Conservation (phyloP, 106 monocot species). For the Iris macrosiphon region DNA sequence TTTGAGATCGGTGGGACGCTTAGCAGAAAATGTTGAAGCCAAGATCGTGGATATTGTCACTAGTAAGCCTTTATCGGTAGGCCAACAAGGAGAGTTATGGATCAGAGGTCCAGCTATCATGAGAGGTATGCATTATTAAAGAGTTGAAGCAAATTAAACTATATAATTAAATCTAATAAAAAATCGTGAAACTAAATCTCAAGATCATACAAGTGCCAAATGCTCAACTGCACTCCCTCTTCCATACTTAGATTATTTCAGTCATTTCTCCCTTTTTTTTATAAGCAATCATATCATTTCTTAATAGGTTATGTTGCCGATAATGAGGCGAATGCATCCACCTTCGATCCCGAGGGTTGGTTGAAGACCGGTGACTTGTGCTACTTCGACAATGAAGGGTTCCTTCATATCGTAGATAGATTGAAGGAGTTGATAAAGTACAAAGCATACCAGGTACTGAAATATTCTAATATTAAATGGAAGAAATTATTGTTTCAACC, state of each 20-base stretch:
- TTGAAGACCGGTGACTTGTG: conserved; percentile 64
- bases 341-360: conserved; percentile 52
- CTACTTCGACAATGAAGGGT: conserved; percentile 43
- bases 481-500: too few species aligned
- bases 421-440: conserved; percentile 66
- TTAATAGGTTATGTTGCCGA: conserved; percentile 61
- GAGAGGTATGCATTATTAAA: too few species aligned
- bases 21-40: conserved; percentile 35
- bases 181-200: too few species aligned
- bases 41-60: conserved; percentile 56
- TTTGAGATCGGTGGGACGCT: conserved; percentile 45
- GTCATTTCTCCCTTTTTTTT: too few species aligned
- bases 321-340: conserved; percentile 26
- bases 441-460: conserved; percentile 46
- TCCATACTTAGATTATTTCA: too few species aligned
- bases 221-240: too few species aligned
- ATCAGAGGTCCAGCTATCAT: conserved; percentile 52
- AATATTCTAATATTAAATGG: too few species aligned
- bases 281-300: too few species aligned
- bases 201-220: too few species aligned
- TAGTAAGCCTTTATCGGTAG: conserved; percentile 21
- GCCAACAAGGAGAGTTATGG: conserved; percentile 61
- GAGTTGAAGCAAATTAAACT: too few species aligned
- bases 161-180: too few species aligned
- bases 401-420: conserved; percentile 38